Conservation (phyloP, 2,329 filamentous ascomycete genomes). For the Alternaria infectoria region DNA sequence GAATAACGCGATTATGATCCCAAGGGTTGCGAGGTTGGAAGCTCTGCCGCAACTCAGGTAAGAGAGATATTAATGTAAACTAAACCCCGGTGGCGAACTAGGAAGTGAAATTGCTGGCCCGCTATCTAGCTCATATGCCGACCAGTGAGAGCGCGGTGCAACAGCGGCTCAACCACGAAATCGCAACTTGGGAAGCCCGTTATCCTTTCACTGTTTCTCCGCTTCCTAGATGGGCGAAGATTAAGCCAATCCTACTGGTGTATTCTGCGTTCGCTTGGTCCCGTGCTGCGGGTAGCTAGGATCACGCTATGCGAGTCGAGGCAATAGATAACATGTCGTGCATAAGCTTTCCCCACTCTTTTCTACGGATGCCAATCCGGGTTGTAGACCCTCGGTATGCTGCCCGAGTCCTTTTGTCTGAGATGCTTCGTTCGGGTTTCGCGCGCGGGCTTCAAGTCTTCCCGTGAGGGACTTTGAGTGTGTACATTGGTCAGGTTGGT, state of each 20-base stretch:
- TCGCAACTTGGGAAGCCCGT: not conserved
- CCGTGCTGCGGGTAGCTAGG: not conserved
- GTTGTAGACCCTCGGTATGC: not conserved
- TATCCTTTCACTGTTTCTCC: not conserved
- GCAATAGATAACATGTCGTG: not conserved
- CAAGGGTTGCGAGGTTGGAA: not conserved
- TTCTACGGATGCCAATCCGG: not conserved
- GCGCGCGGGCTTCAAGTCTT: not conserved
- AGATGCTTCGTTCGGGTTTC: not conserved
- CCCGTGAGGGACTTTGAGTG: not conserved
- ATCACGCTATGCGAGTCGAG: conserved; percentile 5
- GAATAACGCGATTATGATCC: not conserved
- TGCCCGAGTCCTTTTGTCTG: not conserved
- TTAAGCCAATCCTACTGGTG: not conserved
- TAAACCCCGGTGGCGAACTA: not conserved
- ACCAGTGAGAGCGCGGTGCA: not conserved
- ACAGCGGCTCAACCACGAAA: not conserved
- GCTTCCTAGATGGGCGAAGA: not conserved
- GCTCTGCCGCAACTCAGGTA: not conserved
- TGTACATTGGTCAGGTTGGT: not conserved
- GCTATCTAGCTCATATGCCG: not conserved
- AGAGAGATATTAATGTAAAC: not conserved
- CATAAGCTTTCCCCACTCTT: conserved; percentile 1
- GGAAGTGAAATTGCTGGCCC: not conserved
- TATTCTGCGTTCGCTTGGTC: not conserved